Conservation (phyloP, 805 yeast species). For the Spencermartinsiella europaea region DNA sequence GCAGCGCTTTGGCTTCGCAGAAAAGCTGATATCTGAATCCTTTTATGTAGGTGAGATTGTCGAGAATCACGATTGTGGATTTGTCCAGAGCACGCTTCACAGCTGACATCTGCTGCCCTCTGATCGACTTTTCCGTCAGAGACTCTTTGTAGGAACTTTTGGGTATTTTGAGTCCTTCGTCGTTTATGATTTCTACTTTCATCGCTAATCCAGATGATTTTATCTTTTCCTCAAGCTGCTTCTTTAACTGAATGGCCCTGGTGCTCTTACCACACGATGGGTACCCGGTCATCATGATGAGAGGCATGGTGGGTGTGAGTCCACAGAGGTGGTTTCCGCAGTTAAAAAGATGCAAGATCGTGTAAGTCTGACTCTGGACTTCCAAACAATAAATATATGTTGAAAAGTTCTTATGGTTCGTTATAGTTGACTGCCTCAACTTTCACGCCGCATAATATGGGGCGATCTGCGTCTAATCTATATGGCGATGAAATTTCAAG, state of each 20-base stretch:
- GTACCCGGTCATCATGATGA: slow-evolving; percentile 74
- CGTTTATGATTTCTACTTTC: slow-evolving; percentile 65
- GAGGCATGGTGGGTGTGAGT: slow-evolving; percentile 69
- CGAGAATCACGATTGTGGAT: slow-evolving; percentile 72
- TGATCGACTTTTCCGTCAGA: slow-evolving; percentile 67
- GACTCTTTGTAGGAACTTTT: slow-evolving; percentile 69
- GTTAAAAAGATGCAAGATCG: no score
- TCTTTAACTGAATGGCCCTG: slow-evolving; percentile 55
- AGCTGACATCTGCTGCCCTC: slow-evolving; percentile 84
- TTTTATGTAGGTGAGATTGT: slow-evolving; percentile 82
- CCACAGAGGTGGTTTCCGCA: no score
- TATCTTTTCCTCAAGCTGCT: slow-evolving; percentile 43
- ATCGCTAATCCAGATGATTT: slow-evolving; percentile 50
- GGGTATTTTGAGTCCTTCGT: slow-evolving; percentile 67
- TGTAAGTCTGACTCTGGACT: no score
- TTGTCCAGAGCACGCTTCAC: slow-evolving; percentile 75
- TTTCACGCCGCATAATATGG: no score
- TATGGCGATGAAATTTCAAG: no score
- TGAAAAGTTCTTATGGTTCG: no score
- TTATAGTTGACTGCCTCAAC: no score
- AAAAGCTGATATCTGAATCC: slow-evolving; percentile 92
- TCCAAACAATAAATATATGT: no score
- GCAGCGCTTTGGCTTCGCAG: slow-evolving; percentile 84
- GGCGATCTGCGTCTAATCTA: no score
- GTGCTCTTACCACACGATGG: slow-evolving; percentile 84